Percentiles rank a stretch among this genome's conserved stretches.
phyloP scores from a whole-genome alignment of 2,329 filamentous ascomycete species.

The Aspergillus texensis region DNA sequence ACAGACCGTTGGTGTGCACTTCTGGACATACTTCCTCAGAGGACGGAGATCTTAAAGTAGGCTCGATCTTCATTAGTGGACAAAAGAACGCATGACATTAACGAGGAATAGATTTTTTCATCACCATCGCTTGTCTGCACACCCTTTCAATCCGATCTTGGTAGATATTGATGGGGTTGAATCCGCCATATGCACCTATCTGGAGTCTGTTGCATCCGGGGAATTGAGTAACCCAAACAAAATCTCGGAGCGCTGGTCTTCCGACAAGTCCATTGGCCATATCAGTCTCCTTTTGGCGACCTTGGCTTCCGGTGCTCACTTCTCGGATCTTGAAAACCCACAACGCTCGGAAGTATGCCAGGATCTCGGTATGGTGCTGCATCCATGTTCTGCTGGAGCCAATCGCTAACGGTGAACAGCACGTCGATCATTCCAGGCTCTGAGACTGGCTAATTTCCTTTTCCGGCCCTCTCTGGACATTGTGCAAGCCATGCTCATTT shows the following conservation, averaged over 20 bases:
- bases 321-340: constrained; percentile 31
- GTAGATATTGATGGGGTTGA: constrained; percentile 35
- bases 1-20: constrained; percentile 30
- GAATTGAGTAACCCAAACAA: constrained; percentile 23
- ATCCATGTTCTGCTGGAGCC: not conserved
- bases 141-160: constrained; percentile 37
- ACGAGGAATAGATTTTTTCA: constrained; percentile 31
- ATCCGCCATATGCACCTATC: constrained; percentile 31
- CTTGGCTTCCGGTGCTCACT: constrained; percentile 34
- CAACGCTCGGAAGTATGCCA: constrained; percentile 28
- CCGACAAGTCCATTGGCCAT: constrained; percentile 29
- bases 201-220: constrained; percentile 28
- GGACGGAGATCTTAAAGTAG: constrained; percentile 31
- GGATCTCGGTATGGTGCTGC: constrained; percentile 28
- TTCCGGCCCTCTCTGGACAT: constrained; percentile 58
- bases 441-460: constrained; percentile 61
- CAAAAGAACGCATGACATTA: not conserved
- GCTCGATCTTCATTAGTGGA: not conserved
- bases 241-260: constrained; percentile 28
- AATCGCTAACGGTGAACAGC: constrained; percentile 15
- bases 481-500: constrained; percentile 59
- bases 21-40: constrained; percentile 27
- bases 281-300: constrained; percentile 34
- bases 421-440: constrained; percentile 49
- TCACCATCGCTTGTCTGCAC: constrained; percentile 30